Conservation (phyloP, 73 alveolate species). For the Breviolum minutum region DNA sequence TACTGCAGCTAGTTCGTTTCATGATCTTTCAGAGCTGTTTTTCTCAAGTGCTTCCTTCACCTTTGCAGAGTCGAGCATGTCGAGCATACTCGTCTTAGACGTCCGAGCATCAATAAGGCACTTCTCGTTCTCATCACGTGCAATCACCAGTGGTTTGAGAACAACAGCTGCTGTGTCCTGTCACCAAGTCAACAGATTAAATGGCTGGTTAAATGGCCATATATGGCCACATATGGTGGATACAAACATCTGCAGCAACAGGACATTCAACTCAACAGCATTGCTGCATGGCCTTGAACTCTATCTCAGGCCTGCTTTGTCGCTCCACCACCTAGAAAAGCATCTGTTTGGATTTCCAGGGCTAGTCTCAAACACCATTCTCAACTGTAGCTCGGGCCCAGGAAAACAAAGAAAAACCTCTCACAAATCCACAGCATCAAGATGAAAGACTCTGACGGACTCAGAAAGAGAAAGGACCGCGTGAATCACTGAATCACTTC, state of each 20-base stretch:
- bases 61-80: not conserved
- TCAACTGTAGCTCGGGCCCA: not conserved
- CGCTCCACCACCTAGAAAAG: constrained; percentile 54
- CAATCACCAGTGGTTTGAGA: constrained; percentile 95
- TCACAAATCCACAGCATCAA: too few relatives aligned
- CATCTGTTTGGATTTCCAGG: not conserved
- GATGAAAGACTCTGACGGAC: too few relatives aligned
- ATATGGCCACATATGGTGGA: not conserved
- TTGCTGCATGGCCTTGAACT: constrained; percentile 42
- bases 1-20: not conserved
- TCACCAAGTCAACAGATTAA: not conserved
- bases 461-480: too few relatives aligned
- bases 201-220: not conserved
- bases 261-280: not conserved
- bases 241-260: too few relatives aligned
- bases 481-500: too few relatives aligned
- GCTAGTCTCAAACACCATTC: too few relatives aligned
- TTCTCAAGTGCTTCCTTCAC: not conserved
- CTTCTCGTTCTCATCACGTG: constrained; percentile 97
- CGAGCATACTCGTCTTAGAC: not conserved
- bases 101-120: constrained; percentile 96
- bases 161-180: constrained; percentile 88
- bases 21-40: not conserved
- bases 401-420: not conserved
- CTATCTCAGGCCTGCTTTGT: constrained; percentile 85